Conservation (phyloP, 2,329 filamentous ascomycete genomes). For the Pleomassaria siparia region DNA sequence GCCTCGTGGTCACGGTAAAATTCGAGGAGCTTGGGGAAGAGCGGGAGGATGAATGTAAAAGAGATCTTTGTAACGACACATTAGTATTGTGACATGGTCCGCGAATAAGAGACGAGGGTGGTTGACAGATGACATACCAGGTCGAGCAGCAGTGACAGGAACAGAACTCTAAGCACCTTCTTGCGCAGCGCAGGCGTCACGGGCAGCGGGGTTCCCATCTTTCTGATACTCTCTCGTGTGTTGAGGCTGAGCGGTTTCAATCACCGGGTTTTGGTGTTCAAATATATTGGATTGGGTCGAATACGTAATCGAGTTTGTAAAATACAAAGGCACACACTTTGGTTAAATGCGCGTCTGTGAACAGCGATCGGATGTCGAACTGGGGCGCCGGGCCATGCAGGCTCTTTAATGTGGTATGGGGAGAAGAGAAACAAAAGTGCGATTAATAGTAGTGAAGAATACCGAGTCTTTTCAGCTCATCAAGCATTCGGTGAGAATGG, state of each 20-base stretch:
- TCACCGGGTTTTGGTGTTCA: not conserved
- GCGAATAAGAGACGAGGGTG: conserved; percentile 10
- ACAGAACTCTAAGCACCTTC: conserved; percentile 81
- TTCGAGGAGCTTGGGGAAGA: conserved; percentile 95
- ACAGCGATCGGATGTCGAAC: not conserved
- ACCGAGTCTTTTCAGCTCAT: not conserved
- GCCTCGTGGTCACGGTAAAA: conserved; percentile 90
- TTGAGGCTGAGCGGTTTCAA: not conserved
- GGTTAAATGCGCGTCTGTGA: not conserved
- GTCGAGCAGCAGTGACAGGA: conserved; percentile 85
- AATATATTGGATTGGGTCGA: not conserved
- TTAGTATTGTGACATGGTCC: not conserved
- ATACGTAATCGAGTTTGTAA: not conserved
- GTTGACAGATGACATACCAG: conserved; percentile 62
- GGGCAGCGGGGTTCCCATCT: conserved; percentile 13
- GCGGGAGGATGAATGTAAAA: conserved; percentile 95
- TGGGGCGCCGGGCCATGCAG: not conserved
- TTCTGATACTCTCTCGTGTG: not conserved
- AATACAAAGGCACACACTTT: not conserved
- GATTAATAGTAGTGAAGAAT: not conserved
- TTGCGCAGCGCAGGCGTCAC: conserved; percentile 61
- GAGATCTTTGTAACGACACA: conserved; percentile 72
- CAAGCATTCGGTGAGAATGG: not conserved
- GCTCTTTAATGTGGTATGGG: not conserved
- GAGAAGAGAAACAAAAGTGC: not conserved